These are phyloP conservation scores for Saccharomyces hybrid DNA, from an alignment of 1,139 yeast genomes.

Conservation along the genomic window DNA sequence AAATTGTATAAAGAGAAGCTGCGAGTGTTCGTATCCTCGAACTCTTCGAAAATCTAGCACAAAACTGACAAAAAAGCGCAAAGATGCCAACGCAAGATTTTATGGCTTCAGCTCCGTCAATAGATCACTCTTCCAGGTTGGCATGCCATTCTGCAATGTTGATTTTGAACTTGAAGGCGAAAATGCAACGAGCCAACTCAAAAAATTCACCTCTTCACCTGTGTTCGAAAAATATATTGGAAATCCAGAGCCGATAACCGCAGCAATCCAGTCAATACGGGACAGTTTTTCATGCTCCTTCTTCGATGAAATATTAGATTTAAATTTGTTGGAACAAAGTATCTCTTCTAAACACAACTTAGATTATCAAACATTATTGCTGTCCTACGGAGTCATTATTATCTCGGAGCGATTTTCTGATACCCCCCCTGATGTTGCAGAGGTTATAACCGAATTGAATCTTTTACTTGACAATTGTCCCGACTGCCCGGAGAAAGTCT, in stretches of 20 bases:
- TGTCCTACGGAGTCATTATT: not conserved
- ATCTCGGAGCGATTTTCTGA: not conserved
- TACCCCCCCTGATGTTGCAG: not conserved
- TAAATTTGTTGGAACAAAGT: not conserved
- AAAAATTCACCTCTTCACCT: not conserved
- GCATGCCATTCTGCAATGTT: constrained; percentile 12
- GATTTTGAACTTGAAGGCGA: constrained; percentile 10
- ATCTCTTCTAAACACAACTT: not conserved
- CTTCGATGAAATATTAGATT: not conserved
- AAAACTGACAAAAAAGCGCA: constrained; percentile 8
- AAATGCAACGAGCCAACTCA: constrained; percentile 6
- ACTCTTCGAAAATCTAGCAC: constrained; percentile 11
- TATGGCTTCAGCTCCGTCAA: constrained; percentile 12
- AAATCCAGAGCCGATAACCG: not conserved
- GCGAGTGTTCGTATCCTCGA: constrained; percentile 8
- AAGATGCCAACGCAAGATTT: constrained; percentile 7
- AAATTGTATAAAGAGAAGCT: constrained; percentile 8
- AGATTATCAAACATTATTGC: not conserved
- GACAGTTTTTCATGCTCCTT: not conserved
- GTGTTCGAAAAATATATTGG: not conserved
- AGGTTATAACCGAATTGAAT: not conserved
- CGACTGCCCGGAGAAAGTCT: constrained; percentile 11
- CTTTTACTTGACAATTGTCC: constrained; percentile 1
- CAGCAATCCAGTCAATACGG: not conserved
- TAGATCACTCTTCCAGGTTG: constrained; percentile 10